Base-by-base conservation (phyloP, 805 yeast species). In the Yamadazyma sp. region DNA sequence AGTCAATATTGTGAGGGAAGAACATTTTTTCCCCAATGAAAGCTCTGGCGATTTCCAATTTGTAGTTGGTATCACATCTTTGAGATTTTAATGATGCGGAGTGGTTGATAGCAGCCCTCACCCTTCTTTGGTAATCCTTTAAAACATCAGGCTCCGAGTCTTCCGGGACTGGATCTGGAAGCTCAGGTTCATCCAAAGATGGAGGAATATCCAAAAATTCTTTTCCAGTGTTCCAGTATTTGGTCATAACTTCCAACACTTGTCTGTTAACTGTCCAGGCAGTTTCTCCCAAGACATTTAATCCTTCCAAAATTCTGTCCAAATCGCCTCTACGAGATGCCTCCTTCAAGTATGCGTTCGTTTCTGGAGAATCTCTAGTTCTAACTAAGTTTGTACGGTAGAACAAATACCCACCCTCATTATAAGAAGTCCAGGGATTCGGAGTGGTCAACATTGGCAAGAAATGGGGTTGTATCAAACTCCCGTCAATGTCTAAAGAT, bases 401-500 rank as follows among this genome's bases (percentile, higher is more conserved):
- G 53, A 79, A 81, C 41, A 76, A 68, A 53, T 87, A 90, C 0
- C 97, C 99, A 48, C 99, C 99, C 39, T 76, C 75, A 52, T 82
- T 80, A 75, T 82, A 81, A 8, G 78, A 64, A 0, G 79, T 73
- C 99, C 99, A 93, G 4, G 88, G 87, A 38, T 80, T 69, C n/a
- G 99, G 99, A 45, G 79, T 77, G 6, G 85, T 83, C 33, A 93
- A 69, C 99, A 93, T 93, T 6, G 99, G 99, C 36, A 93, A 69
- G 44, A 77, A 71, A 58, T 91, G 97, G 0, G 98, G 96, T 51
- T 80, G 86, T 4, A 84, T 78, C 1, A 84, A 71, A 35, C 82
- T 82, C 16, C 73, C 70, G 5, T 80, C 63, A 22, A 78, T 69
- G 36, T 82, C 89, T 3, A 82, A 78, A 7, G 87, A 80, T 35